These are phyloP conservation scores for Mortierella sp. DNA, from an alignment of 371 early-diverging fungal genomes.

Conservation along the genomic window DNA sequence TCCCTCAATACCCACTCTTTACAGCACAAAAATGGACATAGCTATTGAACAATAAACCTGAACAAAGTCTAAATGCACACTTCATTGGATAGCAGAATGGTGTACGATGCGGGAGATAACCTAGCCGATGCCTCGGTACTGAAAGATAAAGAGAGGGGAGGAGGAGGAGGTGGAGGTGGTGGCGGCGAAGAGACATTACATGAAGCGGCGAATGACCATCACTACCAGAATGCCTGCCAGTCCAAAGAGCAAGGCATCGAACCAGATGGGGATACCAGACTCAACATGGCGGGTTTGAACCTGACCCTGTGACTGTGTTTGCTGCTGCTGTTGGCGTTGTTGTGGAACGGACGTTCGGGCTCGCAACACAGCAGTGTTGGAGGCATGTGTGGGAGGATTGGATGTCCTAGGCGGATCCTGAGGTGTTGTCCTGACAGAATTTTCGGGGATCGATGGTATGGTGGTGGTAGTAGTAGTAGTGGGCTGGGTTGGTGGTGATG, in stretches of 20 bases:
- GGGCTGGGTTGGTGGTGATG: neutral
- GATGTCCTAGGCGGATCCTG: constrained; percentile 6
- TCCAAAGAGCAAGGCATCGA: constrained; percentile 59
- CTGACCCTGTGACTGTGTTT: constrained; percentile 5
- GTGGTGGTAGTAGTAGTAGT: neutral
- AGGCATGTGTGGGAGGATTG: neutral
- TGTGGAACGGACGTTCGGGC: neutral
- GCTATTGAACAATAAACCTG: too few relatives aligned
- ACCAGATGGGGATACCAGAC: constrained; percentile 52
- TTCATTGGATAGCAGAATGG: too few relatives aligned
- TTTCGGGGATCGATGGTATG: neutral
- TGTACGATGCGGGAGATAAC: too few relatives aligned
- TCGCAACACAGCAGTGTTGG: constrained; percentile 4
- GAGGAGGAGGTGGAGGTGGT: too few relatives aligned
- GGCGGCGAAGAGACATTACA: neutral
- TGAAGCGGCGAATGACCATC: constrained; percentile 37
- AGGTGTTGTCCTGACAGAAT: neutral
- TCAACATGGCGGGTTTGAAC: constrained; percentile 14
- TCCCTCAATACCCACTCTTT: too few relatives aligned
- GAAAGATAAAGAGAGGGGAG: too few relatives aligned
- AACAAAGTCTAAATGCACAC: too few relatives aligned
- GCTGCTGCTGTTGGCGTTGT: constrained; percentile 5
- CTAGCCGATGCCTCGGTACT: too few relatives aligned
- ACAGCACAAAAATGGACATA: too few relatives aligned
- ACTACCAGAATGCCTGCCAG: constrained; percentile 49